Evolutionary conservation across 345 rosid species (phyloP), one percentile per base, ranked within the genome.

Genomic region (Eucalyptus pauciflora): DNA sequence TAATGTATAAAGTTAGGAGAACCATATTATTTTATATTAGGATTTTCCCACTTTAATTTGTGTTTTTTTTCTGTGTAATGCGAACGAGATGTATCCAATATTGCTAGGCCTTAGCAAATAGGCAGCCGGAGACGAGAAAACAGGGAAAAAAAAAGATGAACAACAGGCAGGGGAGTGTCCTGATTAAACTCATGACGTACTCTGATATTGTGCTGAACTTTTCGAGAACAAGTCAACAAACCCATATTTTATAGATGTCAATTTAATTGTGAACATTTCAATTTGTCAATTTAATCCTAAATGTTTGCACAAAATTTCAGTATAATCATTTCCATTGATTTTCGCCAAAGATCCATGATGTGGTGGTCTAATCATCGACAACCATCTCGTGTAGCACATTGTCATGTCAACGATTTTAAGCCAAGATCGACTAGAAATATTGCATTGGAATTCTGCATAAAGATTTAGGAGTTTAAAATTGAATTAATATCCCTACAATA

Each of bases 351-450:
- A 27, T 60, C 14, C 14, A 9, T 27, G 1, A 60, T 27, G 7
- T 27, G 14, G 1, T 12, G n/a, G 15, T 27, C 2, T 3, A 60
- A 2, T 60, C 13, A 60, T 60, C 2, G 1, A 11, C 7, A 5
- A 3, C 14, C 7, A 0, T 60, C 31, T 1, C 0, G 0, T 3
- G 4, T 60, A 12, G 3, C 67, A 60, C 31, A 12, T 11, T 6
- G 7, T 27, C n/a, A 11, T 2, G 1, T 60, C 2, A 60, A 0
- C 1, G 0, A 60, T 27, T 67, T 67, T 2, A 33, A 4, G 41
- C 0, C 0, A 8, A 67, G 2, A 15, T 67, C 0, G 4, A 4
- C 9, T 7, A 7, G 4, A 51, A 51, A 51, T 51, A 7, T 1
- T 51, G 15, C 50, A 49, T 49, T 13, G 15, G 2, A 49, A 45